Base-by-base conservation (phyloP, 164 flowering plant genomes). In the Chimonanthus salicifolius region DNA sequence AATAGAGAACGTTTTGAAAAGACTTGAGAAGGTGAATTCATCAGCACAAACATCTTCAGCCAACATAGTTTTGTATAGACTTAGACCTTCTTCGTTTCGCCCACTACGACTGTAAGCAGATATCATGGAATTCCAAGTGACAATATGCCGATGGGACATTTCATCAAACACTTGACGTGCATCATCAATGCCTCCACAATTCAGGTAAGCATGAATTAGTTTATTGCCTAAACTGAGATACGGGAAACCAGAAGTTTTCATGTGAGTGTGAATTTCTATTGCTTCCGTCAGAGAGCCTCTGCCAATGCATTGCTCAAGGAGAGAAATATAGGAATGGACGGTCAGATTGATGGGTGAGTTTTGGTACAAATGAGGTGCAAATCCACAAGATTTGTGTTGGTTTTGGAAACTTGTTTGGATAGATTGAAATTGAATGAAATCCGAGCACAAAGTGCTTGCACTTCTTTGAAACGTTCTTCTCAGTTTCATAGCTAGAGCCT, bases 71-170 rank as follows among this genome's bases (percentile, higher is more conserved):
- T 21, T 51, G 51, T 75, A 88, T 44, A 86, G 8, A 21, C 16
- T 43, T 45, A 87, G 33, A 43, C 85, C 92, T 67, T 87, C 88
- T 54, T 67, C 46, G 15, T 78, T 73, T 46, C 71, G 79, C 48
- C 66, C 63, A 16, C 62, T 64, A 7, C 75, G 81, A 54, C 78
- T 70, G 63, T 79, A 84, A 47, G 78, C 70, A 62, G 87, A 80
- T 72, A 89, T 87, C 81, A 85, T 79, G 16, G 89, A 79, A 67
- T 87, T 89, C 89, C 90, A 86, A 2, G 78, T 71, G 47, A 86
- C 85, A 13, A 86, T 76, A 21, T 82, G 81, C 50, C 84, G 75
- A 1, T 72, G 72, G 48, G 86, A 82, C 85, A 89, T 78, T 78
- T 83, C 84, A 63, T 87, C 86, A 72, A 89, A 87, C 79, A 89